Evolutionary conservation across 1,284 basidiomycete species (phyloP).

Genomic region (Austroboletus niveus): DNA sequence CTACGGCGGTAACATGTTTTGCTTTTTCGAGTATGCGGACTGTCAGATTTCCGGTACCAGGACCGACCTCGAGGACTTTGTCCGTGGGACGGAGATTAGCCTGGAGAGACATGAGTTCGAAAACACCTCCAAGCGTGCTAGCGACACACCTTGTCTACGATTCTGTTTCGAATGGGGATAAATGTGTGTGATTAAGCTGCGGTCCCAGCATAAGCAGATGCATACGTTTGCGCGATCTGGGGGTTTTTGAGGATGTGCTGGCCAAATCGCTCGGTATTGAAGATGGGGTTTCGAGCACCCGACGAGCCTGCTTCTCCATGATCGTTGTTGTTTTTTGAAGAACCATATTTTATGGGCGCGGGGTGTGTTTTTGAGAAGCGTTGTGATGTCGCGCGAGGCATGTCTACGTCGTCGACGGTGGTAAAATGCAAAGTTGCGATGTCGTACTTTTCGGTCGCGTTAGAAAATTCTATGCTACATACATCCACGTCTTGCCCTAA

Average conservation of each 20-base stretch:
- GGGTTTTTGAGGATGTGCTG: constrained; percentile 98
- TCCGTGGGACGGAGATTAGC: constrained; percentile 94
- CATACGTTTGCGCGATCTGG: constrained; percentile 83
- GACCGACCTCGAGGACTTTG: constrained; percentile 96
- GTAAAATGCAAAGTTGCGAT: background rate
- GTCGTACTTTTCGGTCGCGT: too few species aligned
- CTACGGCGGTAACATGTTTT: constrained; percentile 90
- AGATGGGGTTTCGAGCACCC: constrained; percentile 74
- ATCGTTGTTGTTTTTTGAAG: constrained; percentile 36
- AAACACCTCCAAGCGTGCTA: background rate
- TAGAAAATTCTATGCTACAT: too few species aligned
- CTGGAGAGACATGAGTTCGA: constrained; percentile 37
- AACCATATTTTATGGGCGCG: constrained; percentile 59
- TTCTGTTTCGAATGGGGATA: constrained; percentile 42
- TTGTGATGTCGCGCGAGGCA: constrained; percentile 91
- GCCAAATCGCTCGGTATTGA: constrained; percentile 92
- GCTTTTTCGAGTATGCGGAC: constrained; percentile 93
- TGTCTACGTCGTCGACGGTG: constrained; percentile 30
- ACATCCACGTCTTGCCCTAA: too few species aligned
- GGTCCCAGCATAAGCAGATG: constrained; percentile 19
- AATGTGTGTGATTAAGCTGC: constrained; percentile 10
- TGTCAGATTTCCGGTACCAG: constrained; percentile 97
- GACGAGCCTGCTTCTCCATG: constrained; percentile 38
- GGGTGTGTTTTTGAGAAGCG: constrained; percentile 78
- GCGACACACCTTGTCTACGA: constrained; percentile 66